A percentile compares a stretch with the other conserved stretches of the same genome.
Evolutionary conservation across 169 alveolate genomes (phyloP).

Genomic region (Cryptosporidium tyzzeri): DNA sequence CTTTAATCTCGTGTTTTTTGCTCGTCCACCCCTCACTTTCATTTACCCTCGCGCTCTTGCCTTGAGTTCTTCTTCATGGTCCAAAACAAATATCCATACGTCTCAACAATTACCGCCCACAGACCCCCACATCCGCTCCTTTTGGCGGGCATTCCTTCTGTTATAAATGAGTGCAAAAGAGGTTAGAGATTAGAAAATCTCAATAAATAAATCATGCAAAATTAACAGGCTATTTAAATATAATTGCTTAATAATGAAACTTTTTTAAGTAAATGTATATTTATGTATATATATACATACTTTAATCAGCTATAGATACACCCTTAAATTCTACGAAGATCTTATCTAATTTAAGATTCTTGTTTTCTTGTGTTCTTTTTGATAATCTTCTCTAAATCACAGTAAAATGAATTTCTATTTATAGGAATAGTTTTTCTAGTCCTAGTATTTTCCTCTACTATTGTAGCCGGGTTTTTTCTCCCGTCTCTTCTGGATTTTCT

Average conservation of each 20-base stretch:
- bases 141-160: background rate
- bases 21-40: constrained; percentile 56
- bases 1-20: background rate
- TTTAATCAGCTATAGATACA: background rate
- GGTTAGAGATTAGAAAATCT: background rate
- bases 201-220: no score
- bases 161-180: background rate
- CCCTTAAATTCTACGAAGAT: background rate
- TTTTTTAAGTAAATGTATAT: background rate
- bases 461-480: background rate
- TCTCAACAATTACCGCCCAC: constrained; percentile 19
- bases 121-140: background rate
- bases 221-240: no score
- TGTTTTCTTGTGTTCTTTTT: background rate
- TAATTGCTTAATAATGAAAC: no score
- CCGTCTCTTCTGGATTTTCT: constrained; percentile 27
- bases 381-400: constrained; percentile 32
- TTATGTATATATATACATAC: no score
- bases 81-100: constrained; percentile 40
- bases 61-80: constrained; percentile 24
- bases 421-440: background rate
- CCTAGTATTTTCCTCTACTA: background rate
- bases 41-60: constrained; percentile 28
- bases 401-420: constrained; percentile 40
- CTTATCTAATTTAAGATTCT: background rate